These are phyloP conservation scores for Anthracocystis setariae DNA, from an alignment of 1,284 basidiomycete genomes.

Conservation along the genomic window DNA sequence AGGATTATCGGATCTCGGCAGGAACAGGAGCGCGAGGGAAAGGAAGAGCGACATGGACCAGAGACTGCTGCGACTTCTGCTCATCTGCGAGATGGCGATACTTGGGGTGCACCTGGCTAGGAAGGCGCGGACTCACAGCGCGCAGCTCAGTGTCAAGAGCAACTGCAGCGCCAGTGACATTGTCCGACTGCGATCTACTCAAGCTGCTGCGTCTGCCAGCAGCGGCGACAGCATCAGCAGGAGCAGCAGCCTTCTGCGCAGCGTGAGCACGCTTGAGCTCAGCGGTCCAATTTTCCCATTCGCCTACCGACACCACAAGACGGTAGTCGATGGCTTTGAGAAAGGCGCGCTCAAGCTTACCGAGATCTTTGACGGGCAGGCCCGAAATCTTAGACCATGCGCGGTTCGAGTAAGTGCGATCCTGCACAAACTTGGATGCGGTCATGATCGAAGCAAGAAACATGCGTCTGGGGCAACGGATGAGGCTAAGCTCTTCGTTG, in stretches of 20 bases:
- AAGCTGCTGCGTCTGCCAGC: conserved; percentile 27
- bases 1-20: conserved; percentile 19
- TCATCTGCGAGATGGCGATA: conserved; percentile 22
- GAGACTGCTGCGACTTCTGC: conserved; percentile 5
- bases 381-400: conserved; percentile 82
- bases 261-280: conserved; percentile 39
- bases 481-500: conserved; percentile 34
- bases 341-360: conserved; percentile 69
- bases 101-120: conserved; percentile 41
- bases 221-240: conserved; percentile 2
- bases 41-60: conserved; percentile 7
- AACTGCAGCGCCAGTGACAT: conserved; percentile 36
- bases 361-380: conserved; percentile 68
- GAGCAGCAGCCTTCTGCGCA: conserved; percentile 4
- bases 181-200: conserved; percentile 47
- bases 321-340: conserved; percentile 68
- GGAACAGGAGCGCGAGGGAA: conserved; percentile 30
- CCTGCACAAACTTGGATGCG: conserved; percentile 90
- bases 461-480: conserved; percentile 79
- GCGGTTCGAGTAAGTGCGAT: conserved; percentile 85
- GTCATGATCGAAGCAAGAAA: conserved; percentile 88
- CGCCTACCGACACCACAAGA: conserved; percentile 64
- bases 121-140: conserved; percentile 33
- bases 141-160: conserved; percentile 42
- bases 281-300: conserved; percentile 60